Evolutionary conservation across 495 filamentous ascomycete genomes (phyloP), one percentile per base, ranked within the genome.

Genomic region (Xylaria grammica): DNA sequence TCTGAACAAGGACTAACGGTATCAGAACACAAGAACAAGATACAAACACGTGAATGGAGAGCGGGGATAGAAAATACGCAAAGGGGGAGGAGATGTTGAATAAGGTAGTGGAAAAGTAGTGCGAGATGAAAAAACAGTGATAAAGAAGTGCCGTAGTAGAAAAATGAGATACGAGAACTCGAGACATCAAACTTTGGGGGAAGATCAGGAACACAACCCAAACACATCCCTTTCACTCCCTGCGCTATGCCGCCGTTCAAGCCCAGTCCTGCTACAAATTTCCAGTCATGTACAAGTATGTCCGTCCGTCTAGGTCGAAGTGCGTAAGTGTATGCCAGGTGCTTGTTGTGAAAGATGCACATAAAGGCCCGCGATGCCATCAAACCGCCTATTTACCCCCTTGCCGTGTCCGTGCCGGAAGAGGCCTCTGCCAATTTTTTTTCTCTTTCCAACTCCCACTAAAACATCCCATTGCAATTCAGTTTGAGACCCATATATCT

Each of bases 151-250:
- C 48, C 26, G 34, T 45, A 38, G 27, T 44, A 58, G 60, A 63
- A 52, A 52, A 65, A 40, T 19, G 51, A 65, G 48, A 53, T 36
- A 52, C 36, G 54, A 65, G 34, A 64, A 58, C 26, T 55, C 32
- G 53, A 64, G 42, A 57, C 52, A 58, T 64, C 52, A 56, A 63
- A 64, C 52, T 50, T 24, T 57, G 52, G 40, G 22, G 49, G 68
- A 58, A 60, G 32, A 66, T 58, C 59, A 71, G 62, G 79, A 81
- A 81, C 75, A 81, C 81, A 81, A 82, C 83, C 56, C 81, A 78
- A 81, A 80, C 80, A 84, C 72, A 84, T 82, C 83, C 84, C 79
- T 79, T 79, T 80, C 82, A 83, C 84, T 84, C 84, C 84, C 76
- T 83, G 81, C 86, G 84, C 81, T 86, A 81, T 82, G 81, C 82